These are phyloP conservation scores for Mycena rebaudengoi DNA, from an alignment of 768 basidiomycete genomes.

Conservation along the genomic window DNA sequence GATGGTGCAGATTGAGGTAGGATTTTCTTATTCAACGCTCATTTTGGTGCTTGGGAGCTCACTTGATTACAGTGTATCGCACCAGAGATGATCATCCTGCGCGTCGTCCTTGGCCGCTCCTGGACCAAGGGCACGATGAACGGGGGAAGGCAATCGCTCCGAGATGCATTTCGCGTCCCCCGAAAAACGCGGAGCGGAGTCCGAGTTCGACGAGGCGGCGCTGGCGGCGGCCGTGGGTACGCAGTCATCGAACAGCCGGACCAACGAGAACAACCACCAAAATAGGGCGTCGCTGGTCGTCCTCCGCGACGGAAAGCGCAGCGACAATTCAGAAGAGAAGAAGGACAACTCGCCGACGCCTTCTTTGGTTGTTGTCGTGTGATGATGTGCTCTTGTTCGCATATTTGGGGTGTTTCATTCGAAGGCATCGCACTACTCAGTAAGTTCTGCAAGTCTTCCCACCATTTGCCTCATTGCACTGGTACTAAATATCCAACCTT, in stretches of 20 bases:
- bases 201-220: neutral
- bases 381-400: too few species aligned
- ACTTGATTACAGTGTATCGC: slow-evolving; percentile 38
- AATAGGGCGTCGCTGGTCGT: slow-evolving; percentile 7
- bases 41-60: neutral
- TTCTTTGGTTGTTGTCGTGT: too few species aligned
- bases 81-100: slow-evolving; percentile 42
- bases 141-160: neutral
- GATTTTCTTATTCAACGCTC: neutral
- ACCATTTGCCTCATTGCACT: too few species aligned
- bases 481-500: too few species aligned
- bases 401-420: too few species aligned
- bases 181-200: neutral
- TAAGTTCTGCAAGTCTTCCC: too few species aligned
- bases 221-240: neutral
- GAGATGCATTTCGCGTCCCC: slow-evolving; percentile 2
- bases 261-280: neutral
- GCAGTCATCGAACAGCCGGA: neutral
- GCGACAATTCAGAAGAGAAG: too few species aligned
- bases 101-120: slow-evolving; percentile 40
- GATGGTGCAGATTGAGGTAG: slow-evolving; percentile 34
- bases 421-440: too few species aligned
- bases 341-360: too few species aligned
- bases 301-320: neutral
- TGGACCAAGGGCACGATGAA: slow-evolving; percentile 38